These are phyloP conservation scores for Linum lewisii DNA, from an alignment of 345 rosid species.

Conservation along the genomic window DNA sequence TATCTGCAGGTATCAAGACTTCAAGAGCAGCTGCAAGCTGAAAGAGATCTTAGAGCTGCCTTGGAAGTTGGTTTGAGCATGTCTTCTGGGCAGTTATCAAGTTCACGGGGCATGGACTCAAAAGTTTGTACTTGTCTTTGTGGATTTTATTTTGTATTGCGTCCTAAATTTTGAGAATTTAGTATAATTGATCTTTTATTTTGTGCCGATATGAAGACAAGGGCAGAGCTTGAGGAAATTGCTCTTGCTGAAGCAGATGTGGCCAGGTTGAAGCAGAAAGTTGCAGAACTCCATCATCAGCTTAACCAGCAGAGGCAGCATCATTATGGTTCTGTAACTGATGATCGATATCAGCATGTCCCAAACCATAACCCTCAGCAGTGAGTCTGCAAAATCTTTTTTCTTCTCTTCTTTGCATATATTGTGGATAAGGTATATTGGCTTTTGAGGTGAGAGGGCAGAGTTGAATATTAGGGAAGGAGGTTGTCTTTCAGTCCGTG, in stretches of 20 bases:
- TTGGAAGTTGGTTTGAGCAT: conserved; percentile 97
- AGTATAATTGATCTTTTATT: conserved; percentile 18
- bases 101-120: conserved; percentile 86
- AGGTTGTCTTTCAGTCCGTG: neutral
- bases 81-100: conserved; percentile 80
- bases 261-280: conserved; percentile 96
- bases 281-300: conserved; percentile 96
- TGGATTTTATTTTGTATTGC: conserved; percentile 1
- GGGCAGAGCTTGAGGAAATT: conserved; percentile 99
- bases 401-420: neutral
- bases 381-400: conserved; percentile 37
- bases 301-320: conserved; percentile 93
- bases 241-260: conserved; percentile 99
- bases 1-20: conserved; percentile 69
- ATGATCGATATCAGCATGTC: conserved; percentile 64
- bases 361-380: conserved; percentile 72
- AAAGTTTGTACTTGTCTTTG: conserved; percentile 45
- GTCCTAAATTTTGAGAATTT: neutral
- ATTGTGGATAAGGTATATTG: neutral
- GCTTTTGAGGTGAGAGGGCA: neutral
- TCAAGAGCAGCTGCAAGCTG: conserved; percentile 99
- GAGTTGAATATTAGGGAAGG: neutral
- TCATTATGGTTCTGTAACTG: conserved; percentile 72
- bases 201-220: conserved; percentile 59
- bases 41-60: conserved; percentile 96